A percentile compares a stretch with the other conserved stretches of the same genome.
Conservation (phyloP, 306 rosid genomes). For the Pterocarpus macrocarpus region DNA sequence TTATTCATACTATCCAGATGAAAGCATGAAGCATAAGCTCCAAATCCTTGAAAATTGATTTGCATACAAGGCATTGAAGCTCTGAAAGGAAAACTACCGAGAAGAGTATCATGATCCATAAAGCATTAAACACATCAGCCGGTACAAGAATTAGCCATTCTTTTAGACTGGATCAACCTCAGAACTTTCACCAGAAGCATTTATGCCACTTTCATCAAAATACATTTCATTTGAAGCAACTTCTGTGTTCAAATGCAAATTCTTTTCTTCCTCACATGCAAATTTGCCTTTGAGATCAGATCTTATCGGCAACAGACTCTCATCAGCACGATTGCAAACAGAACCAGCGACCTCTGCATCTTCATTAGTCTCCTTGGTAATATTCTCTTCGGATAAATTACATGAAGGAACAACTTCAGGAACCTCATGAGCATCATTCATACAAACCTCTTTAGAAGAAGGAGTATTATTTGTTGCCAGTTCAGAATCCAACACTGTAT, state of each 20-base stretch:
- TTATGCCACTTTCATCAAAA: constrained; percentile 44
- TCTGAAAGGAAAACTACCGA: constrained; percentile 25
- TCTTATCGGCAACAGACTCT: constrained; percentile 42
- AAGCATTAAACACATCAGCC: constrained; percentile 21
- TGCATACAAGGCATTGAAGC: constrained; percentile 43
- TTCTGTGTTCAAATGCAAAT: constrained; percentile 40
- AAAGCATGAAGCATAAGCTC: constrained; percentile 43
- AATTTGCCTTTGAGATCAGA: constrained; percentile 48
- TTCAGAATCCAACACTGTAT: constrained; percentile 38
- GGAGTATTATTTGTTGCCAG: constrained; percentile 20
- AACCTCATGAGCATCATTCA: constrained; percentile 47
- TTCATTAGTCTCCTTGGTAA: constrained; percentile 43
- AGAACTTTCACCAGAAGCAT: constrained; percentile 56
- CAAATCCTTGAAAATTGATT: constrained; percentile 54
- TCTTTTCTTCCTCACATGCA: constrained; percentile 36
- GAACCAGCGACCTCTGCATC: constrained; percentile 44
- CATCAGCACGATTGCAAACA: constrained; percentile 44
- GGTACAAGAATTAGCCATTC: constrained; percentile 45
- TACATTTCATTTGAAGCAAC: constrained; percentile 50
- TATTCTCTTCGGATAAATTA: constrained; percentile 46
- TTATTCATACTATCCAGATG: constrained; percentile 52
- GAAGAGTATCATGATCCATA: constrained; percentile 37
- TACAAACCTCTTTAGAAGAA: constrained; percentile 46
- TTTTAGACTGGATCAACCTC: constrained; percentile 44
- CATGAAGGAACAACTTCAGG: constrained; percentile 53